Evolutionary conservation across 768 basidiomycete genomes (phyloP), one percentile per base, ranked within the genome.

Genomic region (Psilocybe tampanensis): DNA sequence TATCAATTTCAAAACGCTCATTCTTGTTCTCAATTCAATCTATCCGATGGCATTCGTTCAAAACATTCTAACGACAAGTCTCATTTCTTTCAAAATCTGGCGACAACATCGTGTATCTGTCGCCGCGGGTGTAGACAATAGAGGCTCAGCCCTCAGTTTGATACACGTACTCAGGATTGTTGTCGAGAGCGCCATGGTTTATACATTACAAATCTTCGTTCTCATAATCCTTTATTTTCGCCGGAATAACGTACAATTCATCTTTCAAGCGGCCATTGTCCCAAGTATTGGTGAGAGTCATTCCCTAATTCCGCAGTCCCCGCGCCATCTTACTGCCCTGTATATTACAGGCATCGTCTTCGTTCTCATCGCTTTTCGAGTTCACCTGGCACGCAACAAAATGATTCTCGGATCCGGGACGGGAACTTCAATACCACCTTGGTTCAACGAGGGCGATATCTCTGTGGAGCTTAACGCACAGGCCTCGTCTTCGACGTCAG

Each of bases 51-150:
- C 62, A 7, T 61, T 71, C 45, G 60, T 61, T 1, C 68, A 72
- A 55, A 72, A 72, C 48, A 39, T 69, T 22, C 55, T 72, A 12
- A 70, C 70, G 1, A 72, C 70, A 0, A 63, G 67, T 11, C 53
- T 72, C 11, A 70, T 72, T n/a, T 52, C 62, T 24, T 60, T 64
- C 56, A 68, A 66, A 44, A 67, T 72, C 6, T 66, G 63, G 65
- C 51, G 43, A 11, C 70, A 72, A 45, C 66, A 72, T 39, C 61
- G 65, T 12, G 53, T 29, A 2, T 72, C 70, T 1, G 24, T 24
- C 9, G 56, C 60, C 7, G 58, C 62, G 3, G 68, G 68, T 12
- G 56, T 66, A 3, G 41, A 65, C 4, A 61, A 61, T 43, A 43
- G 45, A 8, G 52, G 52, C 33, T 54, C 58, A 7, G 47, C 26